Evolutionary conservation across 108 stramenopile species (phyloP).

Genomic region (Skeletonema costatum): DNA sequence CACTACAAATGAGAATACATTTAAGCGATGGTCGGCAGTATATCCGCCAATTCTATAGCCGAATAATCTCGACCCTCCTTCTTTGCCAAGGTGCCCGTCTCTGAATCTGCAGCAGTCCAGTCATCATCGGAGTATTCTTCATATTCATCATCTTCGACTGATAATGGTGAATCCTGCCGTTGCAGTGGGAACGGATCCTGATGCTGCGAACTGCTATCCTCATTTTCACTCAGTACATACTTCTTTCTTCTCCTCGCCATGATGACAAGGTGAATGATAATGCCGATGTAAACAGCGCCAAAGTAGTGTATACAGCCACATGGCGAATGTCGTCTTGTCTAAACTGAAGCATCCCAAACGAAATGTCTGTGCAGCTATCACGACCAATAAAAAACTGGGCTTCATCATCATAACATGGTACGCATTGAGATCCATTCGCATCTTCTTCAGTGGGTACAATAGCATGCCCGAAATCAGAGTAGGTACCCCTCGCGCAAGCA

Average conservation of each 20-base stretch:
- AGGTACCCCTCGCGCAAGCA: conserved; percentile 46
- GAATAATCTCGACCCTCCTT: conserved; percentile 11
- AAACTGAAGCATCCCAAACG: conserved; percentile 22
- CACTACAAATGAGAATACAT: neutral
- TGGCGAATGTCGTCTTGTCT: conserved; percentile 11
- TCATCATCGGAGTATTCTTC: conserved; percentile 43
- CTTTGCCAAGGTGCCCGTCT: conserved; percentile 3
- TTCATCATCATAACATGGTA: conserved; percentile 43
- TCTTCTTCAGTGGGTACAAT: conserved; percentile 16
- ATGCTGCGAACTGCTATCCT: neutral
- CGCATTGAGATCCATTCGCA: conserved; percentile 34
- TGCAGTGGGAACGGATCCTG: conserved; percentile 1
- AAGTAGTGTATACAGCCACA: neutral
- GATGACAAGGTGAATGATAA: conserved; percentile 2
- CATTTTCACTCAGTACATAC: neutral
- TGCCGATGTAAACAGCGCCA: conserved; percentile 4
- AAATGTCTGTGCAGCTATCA: conserved; percentile 36
- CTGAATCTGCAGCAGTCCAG: conserved; percentile 44
- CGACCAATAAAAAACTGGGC: conserved; percentile 30
- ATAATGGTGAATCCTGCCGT: conserved; percentile 3
- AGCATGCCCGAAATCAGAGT: conserved; percentile 41
- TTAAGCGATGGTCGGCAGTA: neutral
- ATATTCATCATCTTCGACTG: conserved; percentile 19
- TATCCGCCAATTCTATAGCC: conserved; percentile 12
- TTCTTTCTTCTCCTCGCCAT: conserved; percentile 20